Base-by-base conservation (phyloP, 2,329 filamentous ascomycete genomes). In the Setomelanomma holmii region DNA sequence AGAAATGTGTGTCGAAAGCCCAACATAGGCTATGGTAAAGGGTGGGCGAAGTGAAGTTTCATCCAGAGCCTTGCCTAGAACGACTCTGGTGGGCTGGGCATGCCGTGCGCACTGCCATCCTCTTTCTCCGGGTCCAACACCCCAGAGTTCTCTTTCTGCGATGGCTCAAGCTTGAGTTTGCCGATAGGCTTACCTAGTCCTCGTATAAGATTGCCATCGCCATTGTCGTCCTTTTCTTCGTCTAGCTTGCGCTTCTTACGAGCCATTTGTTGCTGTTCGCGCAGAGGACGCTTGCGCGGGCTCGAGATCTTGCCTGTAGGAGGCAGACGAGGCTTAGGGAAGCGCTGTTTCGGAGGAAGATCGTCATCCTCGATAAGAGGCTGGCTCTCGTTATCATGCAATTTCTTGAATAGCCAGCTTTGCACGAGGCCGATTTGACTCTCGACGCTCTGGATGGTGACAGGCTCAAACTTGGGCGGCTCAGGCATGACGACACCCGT, bases 291-390 rank as follows among this genome's bases (percentile, higher is more conserved):
- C 78, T 96, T 96, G 64, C 92, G 86, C 24, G 91, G 90, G 45
- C 87, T 89, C 10, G 89, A 89, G 61, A 96, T 96, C 80, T 96
- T 96, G 68, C 91, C 91, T 17, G 88, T 93, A 78, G 91, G 77
- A 79, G 89, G 79, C 39, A 86, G 74, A 45, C 84, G 76, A 19
- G 82, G 82, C 64, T 84, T 85, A 22, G 83, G 82, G 64, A 84
- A 84, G 33, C 91, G 84, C 77, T 99, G 95, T 77, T 99, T 99
- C 49, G 88, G 85, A 14, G 96, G 95, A 20, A 99, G 80, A 63
- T 99, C 93, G 69, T 98, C 91, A 76, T 99, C 95, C 78, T 99
- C 95, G 45, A 96, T 80, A 60, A 99, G 82, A 38, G 91, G 87
- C 72, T 92, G 85, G 67, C 93, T 88, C 71, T 85, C 85, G 73